phyloP scores from a whole-genome alignment of 1,284 basidiomycete species.

The Phellopilus nigrolimitatus region DNA sequence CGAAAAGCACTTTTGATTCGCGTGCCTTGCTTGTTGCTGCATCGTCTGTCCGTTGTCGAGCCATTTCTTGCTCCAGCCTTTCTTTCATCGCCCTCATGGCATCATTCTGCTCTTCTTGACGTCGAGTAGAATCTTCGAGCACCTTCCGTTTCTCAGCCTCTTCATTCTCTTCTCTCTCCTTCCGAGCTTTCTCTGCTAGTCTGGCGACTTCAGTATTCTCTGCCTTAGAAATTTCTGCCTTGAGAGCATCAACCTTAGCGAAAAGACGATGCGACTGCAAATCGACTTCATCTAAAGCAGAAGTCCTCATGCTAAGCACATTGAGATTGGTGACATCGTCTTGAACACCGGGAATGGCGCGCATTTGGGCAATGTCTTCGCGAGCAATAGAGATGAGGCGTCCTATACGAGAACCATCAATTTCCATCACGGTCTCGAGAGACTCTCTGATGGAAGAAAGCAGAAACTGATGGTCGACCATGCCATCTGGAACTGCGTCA shows the following conservation, averaged over 20 bases:
- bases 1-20: slow-evolving; percentile 18
- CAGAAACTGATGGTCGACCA: background rate
- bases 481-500: background rate
- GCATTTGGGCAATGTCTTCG: slow-evolving; percentile 11
- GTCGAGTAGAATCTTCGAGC: slow-evolving; percentile 6
- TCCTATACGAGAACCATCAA: background rate
- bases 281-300: slow-evolving; percentile 11
- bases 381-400: slow-evolving; percentile 1
- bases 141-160: slow-evolving; percentile 22
- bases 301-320: slow-evolving; percentile 3
- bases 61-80: slow-evolving; percentile 23
- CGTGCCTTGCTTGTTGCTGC: slow-evolving; percentile 18
- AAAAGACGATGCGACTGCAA: slow-evolving; percentile 7
- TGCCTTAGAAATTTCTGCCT: slow-evolving; percentile 3
- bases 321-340: slow-evolving; percentile 9
- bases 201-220: slow-evolving; percentile 13
- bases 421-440: background rate
- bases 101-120: slow-evolving; percentile 18
- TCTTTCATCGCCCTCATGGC: slow-evolving; percentile 21
- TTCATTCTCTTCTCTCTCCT: slow-evolving; percentile 35
- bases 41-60: slow-evolving; percentile 22
- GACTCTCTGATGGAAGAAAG: slow-evolving; percentile 1
- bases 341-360: slow-evolving; percentile 12
- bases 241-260: background rate
- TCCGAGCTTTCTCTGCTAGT: slow-evolving; percentile 47